Evolutionary conservation across 345 rosid species (phyloP), one percentile per base, ranked within the genome.

Genomic region (Lumnitzera racemosa): DNA sequence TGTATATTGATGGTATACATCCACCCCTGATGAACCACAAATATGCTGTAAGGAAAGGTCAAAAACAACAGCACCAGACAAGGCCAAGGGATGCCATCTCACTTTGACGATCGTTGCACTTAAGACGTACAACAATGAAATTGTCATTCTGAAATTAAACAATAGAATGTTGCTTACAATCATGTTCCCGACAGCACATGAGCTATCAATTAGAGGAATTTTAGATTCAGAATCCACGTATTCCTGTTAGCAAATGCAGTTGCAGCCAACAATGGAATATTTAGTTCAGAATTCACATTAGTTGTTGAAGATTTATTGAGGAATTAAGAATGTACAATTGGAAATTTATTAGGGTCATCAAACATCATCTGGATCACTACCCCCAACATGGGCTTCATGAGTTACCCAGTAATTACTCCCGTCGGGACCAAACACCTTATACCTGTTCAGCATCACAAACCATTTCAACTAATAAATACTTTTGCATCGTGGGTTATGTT

Each of bases 301-400:
- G 72, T 56, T 51, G 57, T 62, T 64, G 47, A 58, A 16, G 77
- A 67, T 64, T 64, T 31, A 57, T 51, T 48, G 59, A 13, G 57
- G 59, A 13, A 57, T 53, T 51, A 43, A 78, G 77, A 62, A 80
- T 86, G 79, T 80, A 82, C 86, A 79, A 72, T 75, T 56, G 62
- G 62, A 55, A 46, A 20, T 58, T 20, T 27, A 31, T 62, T 49
- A 24, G 27, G 20, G 43, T 17, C 15, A 49, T 90, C 81, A 92
- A 75, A 61, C 77, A 78, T 89, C 98, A 71, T 92, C 98, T 25
- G 94, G 91, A 74, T 92, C 98, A 61, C 98, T 95, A 29, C 95
- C 90, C 61, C 85, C 88, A 15, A 82, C 74, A 51, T 88, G 95
- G 13, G 78, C 73, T 81, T 75, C 99, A 54, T 79, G 86, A 75